These are phyloP conservation scores for Geotrichum histeridarum DNA, from an alignment of 1,139 yeast genomes.

Conservation along the genomic window DNA sequence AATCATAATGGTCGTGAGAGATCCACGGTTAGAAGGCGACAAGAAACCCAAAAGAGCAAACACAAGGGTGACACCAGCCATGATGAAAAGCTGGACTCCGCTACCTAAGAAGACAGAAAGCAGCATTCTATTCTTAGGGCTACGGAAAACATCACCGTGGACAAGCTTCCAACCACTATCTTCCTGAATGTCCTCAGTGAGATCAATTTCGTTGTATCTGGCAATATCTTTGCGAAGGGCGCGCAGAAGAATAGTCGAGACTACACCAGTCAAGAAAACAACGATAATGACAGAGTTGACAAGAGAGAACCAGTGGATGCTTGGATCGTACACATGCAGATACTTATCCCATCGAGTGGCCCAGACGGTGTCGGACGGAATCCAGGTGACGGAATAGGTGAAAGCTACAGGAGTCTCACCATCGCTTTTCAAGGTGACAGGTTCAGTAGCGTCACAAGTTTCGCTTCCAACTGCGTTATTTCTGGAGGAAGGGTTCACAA, in stretches of 20 bases:
- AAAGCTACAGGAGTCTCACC: conserved; percentile 45
- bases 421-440: conserved; percentile 36
- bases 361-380: conserved; percentile 73
- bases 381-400: conserved; percentile 63
- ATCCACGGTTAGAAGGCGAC: conserved; percentile 93
- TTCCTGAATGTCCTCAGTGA: conserved; percentile 77
- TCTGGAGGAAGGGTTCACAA: conserved; percentile 65
- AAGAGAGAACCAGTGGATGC: conserved; percentile 92
- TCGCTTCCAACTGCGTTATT: conserved; percentile 30
- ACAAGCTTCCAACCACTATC: conserved; percentile 97
- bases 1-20: conserved; percentile 85
- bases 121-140: conserved; percentile 67
- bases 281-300: conserved; percentile 81
- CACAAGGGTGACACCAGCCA: conserved; percentile 66
- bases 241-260: conserved; percentile 72
- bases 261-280: conserved; percentile 66
- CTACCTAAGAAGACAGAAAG: conserved; percentile 81
- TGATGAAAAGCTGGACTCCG: conserved; percentile 77
- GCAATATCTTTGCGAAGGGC: conserved; percentile 82
- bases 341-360: conserved; percentile 99
- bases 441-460: conserved; percentile 35
- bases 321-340: conserved; percentile 84
- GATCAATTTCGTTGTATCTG: conserved; percentile 80
- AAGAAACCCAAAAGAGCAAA: conserved; percentile 86
- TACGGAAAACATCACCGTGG: conserved; percentile 91